Evolutionary conservation across 2,329 filamentous ascomycete species (phyloP).

Genomic region (Monosporascus ibericus): DNA sequence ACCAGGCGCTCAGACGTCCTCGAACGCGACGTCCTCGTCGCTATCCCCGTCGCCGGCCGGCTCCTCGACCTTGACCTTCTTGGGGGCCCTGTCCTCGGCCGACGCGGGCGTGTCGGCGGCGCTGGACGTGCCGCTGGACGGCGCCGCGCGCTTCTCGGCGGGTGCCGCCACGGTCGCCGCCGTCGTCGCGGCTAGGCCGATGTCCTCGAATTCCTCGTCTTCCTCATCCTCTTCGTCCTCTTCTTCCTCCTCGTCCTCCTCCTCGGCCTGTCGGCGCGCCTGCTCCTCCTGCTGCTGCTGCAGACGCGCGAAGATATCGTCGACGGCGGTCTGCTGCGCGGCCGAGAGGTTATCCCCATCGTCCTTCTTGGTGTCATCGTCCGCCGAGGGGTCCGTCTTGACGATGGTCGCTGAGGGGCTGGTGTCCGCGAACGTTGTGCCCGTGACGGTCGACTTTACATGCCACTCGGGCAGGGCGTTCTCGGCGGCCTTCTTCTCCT

Average conservation of each 20-base stretch:
- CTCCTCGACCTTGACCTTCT: slow-evolving; percentile 46
- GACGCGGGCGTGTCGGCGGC: slow-evolving; percentile 25
- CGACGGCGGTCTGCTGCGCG: slow-evolving; percentile 53
- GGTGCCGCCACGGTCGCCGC: not conserved
- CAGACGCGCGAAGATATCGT: slow-evolving; percentile 62
- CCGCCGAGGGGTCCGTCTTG: slow-evolving; percentile 37
- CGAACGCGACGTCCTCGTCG: slow-evolving; percentile 39
- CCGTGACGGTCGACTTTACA: slow-evolving; percentile 62
- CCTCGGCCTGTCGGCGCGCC: slow-evolving; percentile 42
- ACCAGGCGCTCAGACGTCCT: slow-evolving; percentile 31
- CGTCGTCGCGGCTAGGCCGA: slow-evolving; percentile 7
- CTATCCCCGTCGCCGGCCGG: slow-evolving; percentile 26
- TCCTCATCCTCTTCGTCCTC: slow-evolving; percentile 24
- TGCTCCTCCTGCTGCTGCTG: slow-evolving; percentile 50
- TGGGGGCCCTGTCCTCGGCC: slow-evolving; percentile 37
- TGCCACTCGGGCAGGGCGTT: slow-evolving; percentile 70
- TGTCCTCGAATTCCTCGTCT: slow-evolving; percentile 30
- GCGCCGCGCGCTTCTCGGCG: slow-evolving; percentile 18
- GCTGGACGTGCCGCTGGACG: slow-evolving; percentile 24
- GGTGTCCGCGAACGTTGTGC: slow-evolving; percentile 45
- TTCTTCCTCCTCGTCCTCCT: slow-evolving; percentile 33
- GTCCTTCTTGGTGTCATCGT: slow-evolving; percentile 42
- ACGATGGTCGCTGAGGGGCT: slow-evolving; percentile 31
- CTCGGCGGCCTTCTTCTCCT: slow-evolving; percentile 59
- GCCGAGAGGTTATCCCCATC: slow-evolving; percentile 38